Evolutionary conservation across 2,329 filamentous ascomycete genomes (phyloP), one percentile per base, ranked within the genome.

Genomic region (Fusarium fujikuroi): DNA sequence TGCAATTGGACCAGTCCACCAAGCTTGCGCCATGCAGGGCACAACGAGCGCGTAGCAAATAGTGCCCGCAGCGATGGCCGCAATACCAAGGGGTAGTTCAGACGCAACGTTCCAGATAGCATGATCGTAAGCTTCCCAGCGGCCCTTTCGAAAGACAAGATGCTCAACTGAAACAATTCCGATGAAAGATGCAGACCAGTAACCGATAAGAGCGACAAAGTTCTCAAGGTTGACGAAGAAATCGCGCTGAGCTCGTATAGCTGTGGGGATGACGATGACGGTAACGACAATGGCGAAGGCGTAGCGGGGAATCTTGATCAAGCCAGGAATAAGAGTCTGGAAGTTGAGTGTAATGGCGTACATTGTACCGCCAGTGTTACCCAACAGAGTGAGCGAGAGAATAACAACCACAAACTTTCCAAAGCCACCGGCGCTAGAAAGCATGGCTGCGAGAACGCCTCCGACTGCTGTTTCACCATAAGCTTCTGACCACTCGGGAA

Each of bases 331-430:
- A 25, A 92, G 80, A 73, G 90, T 89, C 80, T 92, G 90, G 79
- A 91, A 89, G 83, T 91, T 91, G 71, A 92, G 84, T 7, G 89
- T 89, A 73, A 91, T 86, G 75, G 87, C 87, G 82, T 92, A 92
- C 80, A 89, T 87, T 21, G 88, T 89, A 21, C 86, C 87, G 4
- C 87, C 83, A 16, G 90, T 83, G 79, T 91, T 91, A 32, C 89
- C 90, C 16, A 92, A 80, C 49, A 91, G 79, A 2, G 86, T 87
- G 44, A 90, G 83, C 10, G 87, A 85, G 23, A 91, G 84, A 12
- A 91, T 77, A 5, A 91, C 89, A 4, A 89, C 86, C 23, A 91
- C 81, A 72, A 92, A 91, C 70, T 88, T 88, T 64, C 89, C 90
- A 71, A 92, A 91, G 0, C 88, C 88, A 47, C 88, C 88, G 0